phyloP scores from a whole-genome alignment of 1,284 basidiomycete species.

The Cryptococcus wingfieldii region DNA sequence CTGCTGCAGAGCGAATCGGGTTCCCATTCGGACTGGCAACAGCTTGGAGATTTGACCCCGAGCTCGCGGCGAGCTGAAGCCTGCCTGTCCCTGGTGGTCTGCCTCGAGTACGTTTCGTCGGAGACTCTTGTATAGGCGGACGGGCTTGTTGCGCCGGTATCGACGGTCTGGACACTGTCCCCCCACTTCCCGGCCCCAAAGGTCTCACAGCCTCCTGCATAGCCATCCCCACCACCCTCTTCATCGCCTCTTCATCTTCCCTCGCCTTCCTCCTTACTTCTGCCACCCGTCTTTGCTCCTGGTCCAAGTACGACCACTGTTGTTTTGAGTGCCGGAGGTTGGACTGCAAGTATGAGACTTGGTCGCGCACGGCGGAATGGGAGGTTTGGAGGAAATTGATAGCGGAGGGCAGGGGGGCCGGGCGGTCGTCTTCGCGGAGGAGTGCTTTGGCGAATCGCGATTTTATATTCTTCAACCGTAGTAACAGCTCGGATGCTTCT shows the following conservation, averaged over 20 bases:
- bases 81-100: neutral
- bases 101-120: neutral
- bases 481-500: slow-evolving; percentile 19
- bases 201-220: neutral
- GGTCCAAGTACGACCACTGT: slow-evolving; percentile 1
- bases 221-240: slow-evolving; percentile 1
- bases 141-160: neutral
- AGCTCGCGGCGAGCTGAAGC: neutral
- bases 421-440: slow-evolving; percentile 27
- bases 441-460: slow-evolving; percentile 27
- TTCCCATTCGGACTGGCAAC: slow-evolving; percentile 2
- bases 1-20: neutral
- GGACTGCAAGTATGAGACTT: slow-evolving; percentile 24
- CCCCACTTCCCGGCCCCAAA: neutral
- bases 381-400: slow-evolving; percentile 30
- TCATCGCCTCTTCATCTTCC: slow-evolving; percentile 1
- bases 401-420: slow-evolving; percentile 30
- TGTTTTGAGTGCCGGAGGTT: slow-evolving; percentile 11
- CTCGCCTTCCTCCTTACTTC: slow-evolving; percentile 7
- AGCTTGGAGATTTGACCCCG: neutral
- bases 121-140: neutral
- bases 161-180: neutral
- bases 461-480: slow-evolving; percentile 21
- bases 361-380: slow-evolving; percentile 23
- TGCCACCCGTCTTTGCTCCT: slow-evolving; percentile 7